Evolutionary conservation across 2,329 filamentous ascomycete species (phyloP).

Genomic region (Alternaria ethzedia): DNA sequence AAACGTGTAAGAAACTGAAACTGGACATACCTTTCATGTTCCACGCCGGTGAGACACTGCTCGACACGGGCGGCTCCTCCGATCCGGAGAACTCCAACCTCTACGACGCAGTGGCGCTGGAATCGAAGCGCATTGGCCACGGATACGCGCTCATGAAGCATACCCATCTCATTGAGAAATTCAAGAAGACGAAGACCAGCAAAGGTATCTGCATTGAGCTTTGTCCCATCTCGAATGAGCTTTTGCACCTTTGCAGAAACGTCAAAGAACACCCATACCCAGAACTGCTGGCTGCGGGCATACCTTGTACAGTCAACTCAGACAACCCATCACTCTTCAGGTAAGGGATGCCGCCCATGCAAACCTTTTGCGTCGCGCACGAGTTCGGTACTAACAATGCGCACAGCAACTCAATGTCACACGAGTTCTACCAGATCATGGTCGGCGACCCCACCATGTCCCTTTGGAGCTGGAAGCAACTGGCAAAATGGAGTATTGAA

Average conservation of each 20-base stretch:
- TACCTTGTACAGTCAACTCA: conserved; percentile 76
- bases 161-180: conserved; percentile 66
- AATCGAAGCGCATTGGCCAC: conserved; percentile 74
- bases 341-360: conserved; percentile 46
- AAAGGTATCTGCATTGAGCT: conserved; percentile 70
- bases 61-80: conserved; percentile 66
- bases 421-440: conserved; percentile 80
- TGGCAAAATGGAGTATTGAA: conserved; percentile 55
- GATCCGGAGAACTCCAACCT: conserved; percentile 68
- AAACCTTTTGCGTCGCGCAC: not conserved
- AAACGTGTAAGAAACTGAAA: conserved; percentile 55
- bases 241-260: conserved; percentile 71
- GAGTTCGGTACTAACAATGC: conserved; percentile 2
- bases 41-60: conserved; percentile 76
- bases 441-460: conserved; percentile 71
- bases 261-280: conserved; percentile 72
- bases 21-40: conserved; percentile 75
- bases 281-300: conserved; percentile 70
- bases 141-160: conserved; percentile 74
- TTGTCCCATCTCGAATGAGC: conserved; percentile 79
- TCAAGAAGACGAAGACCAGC: conserved; percentile 50
- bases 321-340: conserved; percentile 77
- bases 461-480: conserved; percentile 73
- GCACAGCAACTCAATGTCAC: conserved; percentile 69
- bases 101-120: conserved; percentile 69